Conservation (phyloP, 2,329 filamentous ascomycete genomes). For the Fusarium redolens region DNA sequence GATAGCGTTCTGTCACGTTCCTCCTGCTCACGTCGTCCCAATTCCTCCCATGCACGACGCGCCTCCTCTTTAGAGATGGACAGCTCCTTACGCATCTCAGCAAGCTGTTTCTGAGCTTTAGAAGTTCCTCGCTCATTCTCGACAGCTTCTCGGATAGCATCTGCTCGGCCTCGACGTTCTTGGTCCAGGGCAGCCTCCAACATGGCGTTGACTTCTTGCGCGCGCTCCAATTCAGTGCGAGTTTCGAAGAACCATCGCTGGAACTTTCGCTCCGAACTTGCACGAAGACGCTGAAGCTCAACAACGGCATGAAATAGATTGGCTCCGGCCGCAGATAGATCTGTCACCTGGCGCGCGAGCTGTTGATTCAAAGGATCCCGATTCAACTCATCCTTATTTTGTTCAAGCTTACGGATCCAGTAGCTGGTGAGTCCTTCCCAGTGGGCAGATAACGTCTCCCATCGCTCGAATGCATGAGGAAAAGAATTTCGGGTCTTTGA, state of each 20-base stretch:
- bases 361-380: constrained; percentile 87
- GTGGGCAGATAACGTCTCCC: constrained; percentile 96
- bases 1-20: constrained; percentile 88
- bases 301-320: constrained; percentile 98
- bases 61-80: constrained; percentile 97
- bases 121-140: constrained; percentile 77
- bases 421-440: constrained; percentile 98
- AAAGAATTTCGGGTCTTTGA: constrained; percentile 75
- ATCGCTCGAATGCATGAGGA: constrained; percentile 96
- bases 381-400: constrained; percentile 87
- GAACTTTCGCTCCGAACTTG: constrained; percentile 96
- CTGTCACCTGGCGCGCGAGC: constrained; percentile 92
- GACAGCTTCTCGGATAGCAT: constrained; percentile 74
- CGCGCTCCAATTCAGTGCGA: constrained; percentile 84
- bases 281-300: constrained; percentile 90
- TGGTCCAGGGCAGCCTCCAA: constrained; percentile 80
- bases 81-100: constrained; percentile 91
- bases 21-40: constrained; percentile 91
- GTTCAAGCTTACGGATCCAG: constrained; percentile 93
- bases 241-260: constrained; percentile 99
- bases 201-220: constrained; percentile 83
- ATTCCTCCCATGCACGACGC: constrained; percentile 94
- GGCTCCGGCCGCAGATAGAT: constrained; percentile 95
- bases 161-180: constrained; percentile 76
- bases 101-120: constrained; percentile 81